Percentiles rank a stretch among this genome's conserved stretches.
Evolutionary conservation across 2,329 filamentous ascomycete species (phyloP).

Genomic region (Ceratocystis lukuohia): DNA sequence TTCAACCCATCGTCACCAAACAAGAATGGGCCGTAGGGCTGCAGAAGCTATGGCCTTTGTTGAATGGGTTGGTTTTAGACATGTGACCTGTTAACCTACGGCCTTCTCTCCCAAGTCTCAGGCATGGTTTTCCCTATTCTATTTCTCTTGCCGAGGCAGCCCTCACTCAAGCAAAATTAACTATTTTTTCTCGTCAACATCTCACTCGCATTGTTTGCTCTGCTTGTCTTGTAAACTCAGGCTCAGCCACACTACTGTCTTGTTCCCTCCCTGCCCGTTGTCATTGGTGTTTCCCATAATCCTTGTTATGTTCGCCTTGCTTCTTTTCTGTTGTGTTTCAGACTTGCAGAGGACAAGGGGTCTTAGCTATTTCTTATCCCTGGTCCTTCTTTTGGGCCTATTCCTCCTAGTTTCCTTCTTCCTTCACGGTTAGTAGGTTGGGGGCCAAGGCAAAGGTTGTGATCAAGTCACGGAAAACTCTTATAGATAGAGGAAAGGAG

Average conservation of each 20-base stretch:
- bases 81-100: neutral
- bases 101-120: neutral
- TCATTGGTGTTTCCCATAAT: conserved; percentile 1
- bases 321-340: conserved; percentile 5
- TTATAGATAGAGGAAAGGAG: too few relatives aligned
- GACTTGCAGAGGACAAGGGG: neutral
- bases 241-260: conserved; percentile 5
- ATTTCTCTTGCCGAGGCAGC: neutral
- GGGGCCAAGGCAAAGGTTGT: too few relatives aligned
- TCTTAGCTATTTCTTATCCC: neutral
- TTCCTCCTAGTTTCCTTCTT: neutral
- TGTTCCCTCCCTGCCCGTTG: neutral
- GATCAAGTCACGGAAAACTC: too few relatives aligned
- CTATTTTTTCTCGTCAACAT: neutral
- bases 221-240: neutral
- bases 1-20: neutral
- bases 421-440: neutral
- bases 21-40: neutral
- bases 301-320: neutral
- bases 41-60: conserved; percentile 3
- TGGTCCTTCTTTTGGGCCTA: neutral
- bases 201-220: neutral
- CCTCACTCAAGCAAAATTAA: neutral
- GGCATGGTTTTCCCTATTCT: neutral
- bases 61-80: neutral